A percentile compares a stretch with the other conserved stretches of the same genome.
These are phyloP conservation scores for Solanum neorickii DNA, from an alignment of 257 asterid genomes.

Conservation along the genomic window DNA sequence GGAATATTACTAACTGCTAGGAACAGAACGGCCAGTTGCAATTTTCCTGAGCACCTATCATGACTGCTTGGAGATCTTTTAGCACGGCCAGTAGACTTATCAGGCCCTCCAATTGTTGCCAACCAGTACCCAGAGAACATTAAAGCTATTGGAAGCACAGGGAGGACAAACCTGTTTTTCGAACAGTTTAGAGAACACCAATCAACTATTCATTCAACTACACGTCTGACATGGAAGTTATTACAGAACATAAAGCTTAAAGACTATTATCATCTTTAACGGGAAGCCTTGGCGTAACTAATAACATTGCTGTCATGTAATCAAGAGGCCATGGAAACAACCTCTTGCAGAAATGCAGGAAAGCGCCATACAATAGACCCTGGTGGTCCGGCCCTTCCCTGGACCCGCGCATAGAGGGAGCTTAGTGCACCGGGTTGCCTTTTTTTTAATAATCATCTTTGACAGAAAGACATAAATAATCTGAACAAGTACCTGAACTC, in stretches of 20 bases:
- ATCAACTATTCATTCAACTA: not conserved
- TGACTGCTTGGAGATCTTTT: slow-evolving; percentile 15
- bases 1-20: slow-evolving; percentile 74
- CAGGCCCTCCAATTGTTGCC: slow-evolving; percentile 30
- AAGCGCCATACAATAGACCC: not conserved
- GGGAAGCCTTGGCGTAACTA: not conserved
- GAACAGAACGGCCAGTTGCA: slow-evolving; percentile 36
- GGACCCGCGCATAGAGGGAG: not conserved
- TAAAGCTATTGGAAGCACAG: slow-evolving; percentile 89
- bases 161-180: slow-evolving; percentile 85
- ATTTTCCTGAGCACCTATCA: slow-evolving; percentile 16
- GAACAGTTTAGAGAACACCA: slow-evolving; percentile 33
- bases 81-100: slow-evolving; percentile 11
- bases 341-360: not conserved
- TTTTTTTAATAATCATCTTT: not conserved
- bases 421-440: not conserved
- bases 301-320: not conserved
- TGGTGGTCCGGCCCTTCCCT: not conserved
- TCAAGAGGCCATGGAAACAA: not conserved
- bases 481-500: slow-evolving; percentile 69
- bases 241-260: slow-evolving; percentile 3
- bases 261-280: not conserved
- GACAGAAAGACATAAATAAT: not conserved
- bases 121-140: slow-evolving; percentile 72
- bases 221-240: not conserved